A percentile compares a stretch with the other conserved stretches of the same genome.
phyloP scores from a whole-genome alignment of 139 green algal genomes.

The Desmodesmus armatus region DNA sequence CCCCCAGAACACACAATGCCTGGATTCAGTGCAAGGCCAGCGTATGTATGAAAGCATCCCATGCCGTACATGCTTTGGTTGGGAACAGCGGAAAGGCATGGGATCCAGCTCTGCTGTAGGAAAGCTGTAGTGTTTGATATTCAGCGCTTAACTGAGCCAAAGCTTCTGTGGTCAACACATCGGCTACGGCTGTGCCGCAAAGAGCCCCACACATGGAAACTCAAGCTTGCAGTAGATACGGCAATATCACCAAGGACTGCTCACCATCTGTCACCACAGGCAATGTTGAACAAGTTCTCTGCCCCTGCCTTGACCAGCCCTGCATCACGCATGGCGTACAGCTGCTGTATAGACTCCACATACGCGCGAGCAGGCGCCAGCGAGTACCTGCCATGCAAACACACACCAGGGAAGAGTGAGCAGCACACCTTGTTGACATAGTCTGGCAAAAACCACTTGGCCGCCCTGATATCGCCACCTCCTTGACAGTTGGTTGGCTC shows the following conservation, averaged over 20 bases:
- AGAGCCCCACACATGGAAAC: background rate
- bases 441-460: background rate
- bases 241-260: no score
- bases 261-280: conserved; percentile 39
- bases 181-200: background rate
- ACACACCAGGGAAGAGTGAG: background rate
- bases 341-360: conserved; percentile 51
- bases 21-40: background rate
- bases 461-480: no score
- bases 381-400: conserved; percentile 36
- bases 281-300: conserved; percentile 49
- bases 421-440: background rate
- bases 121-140: no score
- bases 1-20: background rate
- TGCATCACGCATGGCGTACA: conserved; percentile 24
- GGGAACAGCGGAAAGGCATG: background rate
- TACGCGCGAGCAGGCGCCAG: conserved; percentile 75
- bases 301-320: conserved; percentile 23
- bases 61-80: background rate
- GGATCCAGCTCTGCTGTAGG: background rate
- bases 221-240: background rate
- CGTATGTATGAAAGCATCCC: background rate
- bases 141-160: no score
- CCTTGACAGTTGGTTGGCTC: no score
- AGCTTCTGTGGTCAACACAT: no score